Evolutionary conservation across 2,329 filamentous ascomycete genomes (phyloP), one percentile per base, ranked within the genome.

Genomic region (Cladophialophora immunda): DNA sequence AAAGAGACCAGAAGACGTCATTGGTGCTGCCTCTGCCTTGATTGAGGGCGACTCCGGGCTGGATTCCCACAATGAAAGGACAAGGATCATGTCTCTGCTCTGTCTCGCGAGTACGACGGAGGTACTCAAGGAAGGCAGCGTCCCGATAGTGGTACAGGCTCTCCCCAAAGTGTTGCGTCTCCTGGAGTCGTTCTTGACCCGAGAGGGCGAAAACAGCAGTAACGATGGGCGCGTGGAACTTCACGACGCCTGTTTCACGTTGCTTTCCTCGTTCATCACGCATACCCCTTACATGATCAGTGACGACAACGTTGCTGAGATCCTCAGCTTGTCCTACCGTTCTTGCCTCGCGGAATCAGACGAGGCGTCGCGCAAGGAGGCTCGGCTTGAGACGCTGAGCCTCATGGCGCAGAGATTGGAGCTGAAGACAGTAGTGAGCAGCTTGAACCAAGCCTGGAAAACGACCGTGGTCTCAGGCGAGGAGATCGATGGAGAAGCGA

Each of bases 261-360:
- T 98, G 65, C 83, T 97, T 68, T 90, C 89, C 56, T 87, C 93
- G 7, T 83, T 97, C 53, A 87, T 94, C 13, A 90, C 95, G 72
- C 88, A 95, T 73, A 82, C 98, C 29, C 93, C 94, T 0, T 97
- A 92, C 80, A 97, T 98, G 89, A 84, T 98, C 68, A 92, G 93
- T 11, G 87, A 87, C 1, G 84, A 86, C 4, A 90, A 94, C 72
- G 79, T 98, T 11, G 88, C 92, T 69, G 87, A 86, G 57, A 85
- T 97, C 55, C 80, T 98, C 29, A 81, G 84, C 15, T 84, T 92
- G 11, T 94, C 92, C 30, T 67, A 66, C 29, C 55, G 59, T 9
- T 69, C 67, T 6, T 65, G 59, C 32, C 5, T 34, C 13, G 54
- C 62, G 8, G 30, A 58, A 4, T 38, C 64, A 32, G 68, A 65